These are phyloP conservation scores for Phytophthora tubulina DNA, from an alignment of 352 stramenopile genomes.

Conservation along the genomic window DNA sequence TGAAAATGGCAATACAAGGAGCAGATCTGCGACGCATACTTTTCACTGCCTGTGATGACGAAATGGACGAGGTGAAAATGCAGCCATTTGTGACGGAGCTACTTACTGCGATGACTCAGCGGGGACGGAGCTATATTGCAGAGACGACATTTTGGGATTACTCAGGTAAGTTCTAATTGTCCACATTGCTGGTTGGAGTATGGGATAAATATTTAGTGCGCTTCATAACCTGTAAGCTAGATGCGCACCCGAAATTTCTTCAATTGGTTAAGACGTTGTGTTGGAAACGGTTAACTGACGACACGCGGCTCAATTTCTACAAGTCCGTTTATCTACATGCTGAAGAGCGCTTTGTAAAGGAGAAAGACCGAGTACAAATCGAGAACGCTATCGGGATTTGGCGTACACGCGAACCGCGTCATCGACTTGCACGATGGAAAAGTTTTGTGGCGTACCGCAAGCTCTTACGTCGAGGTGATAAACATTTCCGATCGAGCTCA, in stretches of 20 bases:
- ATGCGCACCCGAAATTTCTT: constrained; percentile 41
- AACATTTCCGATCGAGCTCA: constrained; percentile 36
- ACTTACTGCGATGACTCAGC: constrained; percentile 11
- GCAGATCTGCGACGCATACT: constrained; percentile 46
- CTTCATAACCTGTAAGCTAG: constrained; percentile 8
- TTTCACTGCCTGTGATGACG: constrained; percentile 47
- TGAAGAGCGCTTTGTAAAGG: constrained; percentile 45
- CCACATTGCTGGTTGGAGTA: not conserved
- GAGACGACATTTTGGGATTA: constrained; percentile 30
- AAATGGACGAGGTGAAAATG: constrained; percentile 51
- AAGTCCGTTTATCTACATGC: constrained; percentile 57
- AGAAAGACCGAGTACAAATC: constrained; percentile 44
- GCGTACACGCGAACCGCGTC: constrained; percentile 55
- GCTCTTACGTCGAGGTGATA: constrained; percentile 40
- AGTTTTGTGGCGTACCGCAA: constrained; percentile 49
- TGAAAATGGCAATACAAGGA: constrained; percentile 38
- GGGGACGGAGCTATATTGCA: constrained; percentile 22
- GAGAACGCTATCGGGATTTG: constrained; percentile 55
- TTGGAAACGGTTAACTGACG: constrained; percentile 67
- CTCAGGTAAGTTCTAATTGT: constrained; percentile 17
- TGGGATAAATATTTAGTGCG: no score
- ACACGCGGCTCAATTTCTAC: constrained; percentile 66
- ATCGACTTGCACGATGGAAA: constrained; percentile 57
- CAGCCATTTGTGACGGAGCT: constrained; percentile 45
- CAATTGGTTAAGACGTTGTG: constrained; percentile 46